Percentiles rank a stretch among this genome's conserved stretches.
phyloP scores from a whole-genome alignment of 352 stramenopile species.

The Phytophthora cryptogea region DNA sequence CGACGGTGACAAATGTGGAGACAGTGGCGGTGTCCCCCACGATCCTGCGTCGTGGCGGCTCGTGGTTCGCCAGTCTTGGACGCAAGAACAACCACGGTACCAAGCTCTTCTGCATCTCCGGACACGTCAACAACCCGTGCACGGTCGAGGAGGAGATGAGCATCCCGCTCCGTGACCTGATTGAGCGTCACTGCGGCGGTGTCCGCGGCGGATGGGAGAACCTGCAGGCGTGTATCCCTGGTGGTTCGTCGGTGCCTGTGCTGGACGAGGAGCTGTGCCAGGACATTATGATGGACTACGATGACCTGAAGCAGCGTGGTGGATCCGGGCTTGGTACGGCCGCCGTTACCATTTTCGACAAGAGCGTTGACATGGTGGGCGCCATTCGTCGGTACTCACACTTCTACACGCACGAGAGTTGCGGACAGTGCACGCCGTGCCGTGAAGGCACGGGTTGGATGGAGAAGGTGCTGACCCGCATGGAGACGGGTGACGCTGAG shows the following conservation, averaged over 20 bases:
- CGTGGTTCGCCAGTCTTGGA: constrained; percentile 97
- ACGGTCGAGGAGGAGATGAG: constrained; percentile 99
- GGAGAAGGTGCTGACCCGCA: constrained; percentile 97
- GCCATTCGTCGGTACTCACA: constrained; percentile 98
- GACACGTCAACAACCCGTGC: constrained; percentile 99
- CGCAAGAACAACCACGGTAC: constrained; percentile 99
- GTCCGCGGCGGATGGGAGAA: constrained; percentile 99
- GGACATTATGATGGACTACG: constrained; percentile 99
- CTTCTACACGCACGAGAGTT: constrained; percentile 99
- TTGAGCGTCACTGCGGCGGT: constrained; percentile 98
- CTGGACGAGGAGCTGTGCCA: constrained; percentile 93
- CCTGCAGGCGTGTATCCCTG: constrained; percentile 98
- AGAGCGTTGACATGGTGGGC: constrained; percentile 99
- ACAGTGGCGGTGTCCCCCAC: constrained; percentile 98
- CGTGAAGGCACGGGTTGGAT: constrained; percentile 98
- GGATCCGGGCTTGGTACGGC: constrained; percentile 97
- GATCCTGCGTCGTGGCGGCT: constrained; percentile 96
- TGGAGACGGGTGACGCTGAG: constrained; percentile 98
- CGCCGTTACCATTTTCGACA: constrained; percentile 99
- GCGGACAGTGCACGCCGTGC: constrained; percentile 99
- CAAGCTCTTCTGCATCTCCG: constrained; percentile 99
- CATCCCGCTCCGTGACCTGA: constrained; percentile 97
- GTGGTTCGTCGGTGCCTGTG: constrained; percentile 96
- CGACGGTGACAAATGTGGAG: constrained; percentile 99
- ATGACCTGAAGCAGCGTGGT: constrained; percentile 95